Evolutionary conservation across 345 rosid species (phyloP).

Genomic region (Diplotaxis tenuifolia): DNA sequence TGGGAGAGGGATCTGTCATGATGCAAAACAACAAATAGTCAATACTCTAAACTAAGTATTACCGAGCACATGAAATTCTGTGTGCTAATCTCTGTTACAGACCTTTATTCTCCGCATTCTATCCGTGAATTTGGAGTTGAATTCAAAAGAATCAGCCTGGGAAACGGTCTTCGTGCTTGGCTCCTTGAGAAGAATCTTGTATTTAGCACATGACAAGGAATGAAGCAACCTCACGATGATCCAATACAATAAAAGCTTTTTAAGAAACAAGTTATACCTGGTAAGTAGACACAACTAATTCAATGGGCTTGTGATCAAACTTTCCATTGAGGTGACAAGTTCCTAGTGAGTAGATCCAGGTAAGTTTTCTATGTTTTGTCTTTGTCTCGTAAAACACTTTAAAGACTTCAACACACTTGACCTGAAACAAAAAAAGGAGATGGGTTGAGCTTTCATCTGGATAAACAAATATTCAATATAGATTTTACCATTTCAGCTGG

Average conservation of each 20-base stretch:
- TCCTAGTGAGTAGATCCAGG: constrained; percentile 70
- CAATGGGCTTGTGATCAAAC: constrained; percentile 58
- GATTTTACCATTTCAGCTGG: constrained; percentile 72
- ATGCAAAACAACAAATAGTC: not conserved
- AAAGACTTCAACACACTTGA: constrained; percentile 64
- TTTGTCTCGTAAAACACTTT: constrained; percentile 53
- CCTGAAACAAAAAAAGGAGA: constrained; percentile 42
- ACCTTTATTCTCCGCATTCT: constrained; percentile 98
- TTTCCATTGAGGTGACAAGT: constrained; percentile 59
- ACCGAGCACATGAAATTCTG: not conserved
- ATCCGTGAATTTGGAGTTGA: constrained; percentile 77
- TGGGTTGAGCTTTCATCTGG: constrained; percentile 4
- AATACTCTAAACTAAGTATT: not conserved
- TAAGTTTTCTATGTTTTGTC: constrained; percentile 57
- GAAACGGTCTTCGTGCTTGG: constrained; percentile 60
- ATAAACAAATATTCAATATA: not conserved
- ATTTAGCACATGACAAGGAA: constrained; percentile 80
- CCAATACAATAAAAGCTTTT: not conserved
- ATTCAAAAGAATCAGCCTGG: constrained; percentile 57
- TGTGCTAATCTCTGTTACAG: not conserved
- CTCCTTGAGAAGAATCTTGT: constrained; percentile 72
- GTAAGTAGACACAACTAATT: constrained; percentile 55
- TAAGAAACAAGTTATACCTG: constrained; percentile 52
- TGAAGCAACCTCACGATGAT: constrained; percentile 77
- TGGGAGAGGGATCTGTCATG: constrained; percentile 80